Conservation (phyloP, 176 grass and related monocot genomes). For the Phragmites australis region DNA sequence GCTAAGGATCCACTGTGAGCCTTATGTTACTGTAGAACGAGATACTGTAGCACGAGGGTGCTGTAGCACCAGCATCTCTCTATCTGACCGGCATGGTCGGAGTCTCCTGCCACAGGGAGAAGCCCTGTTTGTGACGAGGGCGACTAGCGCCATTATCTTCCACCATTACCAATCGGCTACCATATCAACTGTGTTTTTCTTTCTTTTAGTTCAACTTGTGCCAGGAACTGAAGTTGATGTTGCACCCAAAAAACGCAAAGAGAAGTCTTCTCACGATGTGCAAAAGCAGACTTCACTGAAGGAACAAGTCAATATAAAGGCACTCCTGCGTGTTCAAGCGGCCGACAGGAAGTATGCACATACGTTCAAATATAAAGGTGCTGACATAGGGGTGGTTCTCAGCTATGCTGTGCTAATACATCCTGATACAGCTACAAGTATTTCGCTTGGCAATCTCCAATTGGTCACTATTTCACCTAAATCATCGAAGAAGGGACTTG, state of each 20-base stretch:
- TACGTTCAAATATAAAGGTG: conserved; percentile 61
- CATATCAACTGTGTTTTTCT: background rate
- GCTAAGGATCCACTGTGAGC: background rate
- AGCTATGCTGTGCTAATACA: conserved; percentile 73
- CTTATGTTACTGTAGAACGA: no score
- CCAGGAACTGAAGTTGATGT: conserved; percentile 91
- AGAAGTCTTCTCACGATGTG: conserved; percentile 41
- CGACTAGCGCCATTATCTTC: no score
- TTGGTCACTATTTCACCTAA: conserved; percentile 76
- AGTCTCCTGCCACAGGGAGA: no score
- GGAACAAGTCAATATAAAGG: conserved; percentile 65
- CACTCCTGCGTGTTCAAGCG: conserved; percentile 83
- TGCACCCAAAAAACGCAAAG: conserved; percentile 78
- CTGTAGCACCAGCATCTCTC: no score
- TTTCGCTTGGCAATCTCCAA: conserved; percentile 73
- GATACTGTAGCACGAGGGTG: no score
- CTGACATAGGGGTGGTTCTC: conserved; percentile 65
- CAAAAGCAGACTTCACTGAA: conserved; percentile 62
- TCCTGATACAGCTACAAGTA: conserved; percentile 78
- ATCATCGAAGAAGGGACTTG: conserved; percentile 50
- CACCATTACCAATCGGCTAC: no score
- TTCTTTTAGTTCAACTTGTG: conserved; percentile 80
- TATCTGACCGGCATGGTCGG: no score
- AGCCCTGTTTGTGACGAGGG: no score
- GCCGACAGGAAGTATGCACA: conserved; percentile 62